Percentiles rank a stretch among this genome's conserved stretches.
These are phyloP conservation scores for Lentinus brumalis DNA, from an alignment of 768 basidiomycete species.

Conservation along the genomic window DNA sequence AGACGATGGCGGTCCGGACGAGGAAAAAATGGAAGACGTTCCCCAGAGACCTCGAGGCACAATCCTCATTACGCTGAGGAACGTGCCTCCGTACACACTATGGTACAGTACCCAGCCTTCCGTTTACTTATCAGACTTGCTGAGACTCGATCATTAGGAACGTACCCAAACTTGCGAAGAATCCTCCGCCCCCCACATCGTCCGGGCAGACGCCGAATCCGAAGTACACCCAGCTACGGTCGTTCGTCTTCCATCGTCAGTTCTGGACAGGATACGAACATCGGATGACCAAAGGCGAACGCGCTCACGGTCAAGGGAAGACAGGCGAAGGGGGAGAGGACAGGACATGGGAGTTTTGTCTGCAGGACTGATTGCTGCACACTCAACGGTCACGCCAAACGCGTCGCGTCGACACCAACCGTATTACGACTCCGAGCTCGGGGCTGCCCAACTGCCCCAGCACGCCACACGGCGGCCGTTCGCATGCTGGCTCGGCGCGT, in stretches of 20 bases:
- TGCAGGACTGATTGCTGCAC: conserved; percentile 20
- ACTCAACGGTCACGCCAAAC: background rate
- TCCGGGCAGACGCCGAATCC: conserved; percentile 58
- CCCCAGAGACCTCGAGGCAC: conserved; percentile 56
- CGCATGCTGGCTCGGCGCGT: background rate
- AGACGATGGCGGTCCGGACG: conserved; percentile 36
- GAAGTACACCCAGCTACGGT: conserved; percentile 68
- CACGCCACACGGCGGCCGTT: too few species aligned
- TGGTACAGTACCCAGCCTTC: conserved; percentile 52
- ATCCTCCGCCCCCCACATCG: conserved; percentile 57
- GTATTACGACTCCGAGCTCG: too few species aligned
- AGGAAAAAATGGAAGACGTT: conserved; percentile 25
- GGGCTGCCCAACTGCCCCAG: too few species aligned
- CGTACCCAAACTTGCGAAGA: conserved; percentile 72
- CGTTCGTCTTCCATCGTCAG: conserved; percentile 73
- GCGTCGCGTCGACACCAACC: background rate
- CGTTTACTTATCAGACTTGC: background rate
- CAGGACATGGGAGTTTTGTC: conserved; percentile 88
- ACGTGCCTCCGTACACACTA: conserved; percentile 82
- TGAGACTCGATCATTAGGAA: conserved; percentile 52
- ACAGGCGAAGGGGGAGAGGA: conserved; percentile 78
- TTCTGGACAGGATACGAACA: conserved; percentile 88
- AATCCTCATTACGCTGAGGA: conserved; percentile 83
- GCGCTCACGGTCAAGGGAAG: conserved; percentile 61
- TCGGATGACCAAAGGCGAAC: conserved; percentile 90